Evolutionary conservation across 192 early-diverging fungal genomes (phyloP).

Genomic region (Pilaira anomala): DNA sequence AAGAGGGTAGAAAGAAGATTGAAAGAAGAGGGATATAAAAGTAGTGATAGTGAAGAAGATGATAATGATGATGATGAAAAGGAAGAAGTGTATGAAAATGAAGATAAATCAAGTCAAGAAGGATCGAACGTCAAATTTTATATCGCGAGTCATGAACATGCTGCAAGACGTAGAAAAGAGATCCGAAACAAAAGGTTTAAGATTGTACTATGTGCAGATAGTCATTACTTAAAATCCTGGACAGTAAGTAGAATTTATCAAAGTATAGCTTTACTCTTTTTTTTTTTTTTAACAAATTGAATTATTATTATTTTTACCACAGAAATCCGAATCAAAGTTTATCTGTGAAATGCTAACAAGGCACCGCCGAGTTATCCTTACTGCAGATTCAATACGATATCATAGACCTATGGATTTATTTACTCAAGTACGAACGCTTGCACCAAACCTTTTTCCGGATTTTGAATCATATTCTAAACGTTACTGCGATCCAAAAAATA

Average conservation of each 20-base stretch:
- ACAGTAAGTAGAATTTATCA: neutral
- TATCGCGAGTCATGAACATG: neutral
- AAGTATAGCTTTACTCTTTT: no score
- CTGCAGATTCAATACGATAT: neutral
- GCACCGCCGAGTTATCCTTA: neutral
- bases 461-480: constrained; percentile 3
- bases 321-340: no score
- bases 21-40: no score
- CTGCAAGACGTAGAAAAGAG: neutral
- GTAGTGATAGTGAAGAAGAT: neutral
- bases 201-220: neutral
- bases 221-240: neutral
- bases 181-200: neutral
- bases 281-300: no score
- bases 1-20: no score
- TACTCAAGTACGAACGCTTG: constrained; percentile 13
- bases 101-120: neutral
- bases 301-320: no score
- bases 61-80: neutral
- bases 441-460: neutral
- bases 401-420: constrained; percentile 18
- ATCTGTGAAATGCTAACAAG: neutral
- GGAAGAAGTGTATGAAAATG: neutral
- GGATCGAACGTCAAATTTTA: neutral
- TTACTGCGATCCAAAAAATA: constrained; percentile 1